Conservation (phyloP, 805 yeast genomes). For the Nakazawaea anatomiae region DNA sequence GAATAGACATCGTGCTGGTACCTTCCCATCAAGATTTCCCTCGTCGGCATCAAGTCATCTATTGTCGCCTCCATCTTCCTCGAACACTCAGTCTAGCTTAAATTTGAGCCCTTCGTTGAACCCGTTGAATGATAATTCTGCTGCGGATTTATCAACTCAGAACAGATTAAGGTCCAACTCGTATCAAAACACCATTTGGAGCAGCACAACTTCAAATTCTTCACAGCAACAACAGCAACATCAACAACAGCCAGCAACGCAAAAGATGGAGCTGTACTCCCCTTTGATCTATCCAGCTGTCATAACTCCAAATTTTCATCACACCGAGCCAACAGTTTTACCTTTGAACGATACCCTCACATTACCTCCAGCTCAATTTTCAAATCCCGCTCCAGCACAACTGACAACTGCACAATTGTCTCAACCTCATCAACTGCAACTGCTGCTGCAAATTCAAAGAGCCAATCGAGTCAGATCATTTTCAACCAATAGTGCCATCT, state of each 20-base stretch:
- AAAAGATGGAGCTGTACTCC: slow-evolving; percentile 3
- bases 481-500: slow-evolving; percentile 31
- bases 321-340: background rate
- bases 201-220: slow-evolving; percentile 30
- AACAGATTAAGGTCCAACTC: slow-evolving; percentile 52
- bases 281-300: slow-evolving; percentile 1
- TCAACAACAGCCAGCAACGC: background rate
- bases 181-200: slow-evolving; percentile 54
- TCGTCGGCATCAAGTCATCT: slow-evolving; percentile 17
- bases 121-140: slow-evolving; percentile 16
- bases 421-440: slow-evolving; percentile 9
- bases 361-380: slow-evolving; percentile 4
- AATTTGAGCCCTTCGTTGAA: slow-evolving; percentile 20
- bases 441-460: slow-evolving; percentile 17
- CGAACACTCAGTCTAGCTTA: slow-evolving; percentile 13
- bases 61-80: slow-evolving; percentile 7
- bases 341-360: background rate
- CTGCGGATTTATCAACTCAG: slow-evolving; percentile 7
- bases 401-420: slow-evolving; percentile 5
- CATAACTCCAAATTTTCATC: slow-evolving; percentile 9
- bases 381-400: slow-evolving; percentile 11
- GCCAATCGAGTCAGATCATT: slow-evolving; percentile 41
- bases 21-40: slow-evolving; percentile 60
- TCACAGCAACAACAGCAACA: background rate
- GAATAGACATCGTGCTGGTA: slow-evolving; percentile 71